phyloP scores from a whole-genome alignment of 1,284 basidiomycete species.

The Ganoderma lucidum region DNA sequence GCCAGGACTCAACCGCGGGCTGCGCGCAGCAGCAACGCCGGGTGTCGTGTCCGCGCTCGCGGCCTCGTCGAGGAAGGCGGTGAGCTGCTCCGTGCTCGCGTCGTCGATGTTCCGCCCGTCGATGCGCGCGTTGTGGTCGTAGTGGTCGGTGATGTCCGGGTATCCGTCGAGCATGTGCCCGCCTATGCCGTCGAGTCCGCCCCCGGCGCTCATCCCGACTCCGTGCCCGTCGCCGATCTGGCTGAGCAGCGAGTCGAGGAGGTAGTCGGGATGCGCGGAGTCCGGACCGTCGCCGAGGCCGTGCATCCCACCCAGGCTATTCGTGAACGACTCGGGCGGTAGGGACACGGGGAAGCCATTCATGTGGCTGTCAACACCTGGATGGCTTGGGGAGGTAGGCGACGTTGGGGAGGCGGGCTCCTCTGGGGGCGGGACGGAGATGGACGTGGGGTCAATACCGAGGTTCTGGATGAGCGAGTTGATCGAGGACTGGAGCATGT shows the following conservation, averaged over 20 bases:
- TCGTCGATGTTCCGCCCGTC: slow-evolving; percentile 41
- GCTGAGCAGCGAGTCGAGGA: slow-evolving; percentile 57
- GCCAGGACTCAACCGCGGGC: slow-evolving; percentile 18
- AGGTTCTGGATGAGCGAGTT: slow-evolving; percentile 77
- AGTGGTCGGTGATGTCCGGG: slow-evolving; percentile 44
- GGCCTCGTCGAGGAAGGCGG: slow-evolving; percentile 55
- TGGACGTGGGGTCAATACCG: slow-evolving; percentile 62
- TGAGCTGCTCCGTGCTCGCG: slow-evolving; percentile 48
- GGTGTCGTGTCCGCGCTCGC: slow-evolving; percentile 30
- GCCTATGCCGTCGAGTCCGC: slow-evolving; percentile 18
- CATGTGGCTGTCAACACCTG: slow-evolving; percentile 13
- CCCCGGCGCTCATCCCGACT: slow-evolving; percentile 15
- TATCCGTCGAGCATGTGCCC: slow-evolving; percentile 4
- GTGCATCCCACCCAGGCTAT: slow-evolving; percentile 22
- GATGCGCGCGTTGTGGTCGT: slow-evolving; percentile 41
- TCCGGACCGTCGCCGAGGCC: slow-evolving; percentile 19
- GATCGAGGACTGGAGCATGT: slow-evolving; percentile 75
- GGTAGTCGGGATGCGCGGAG: slow-evolving; percentile 47
- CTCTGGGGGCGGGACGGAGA: slow-evolving; percentile 38
- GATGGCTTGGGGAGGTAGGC: slow-evolving; percentile 9
- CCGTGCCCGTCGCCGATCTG: slow-evolving; percentile 39
- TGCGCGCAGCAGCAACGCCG: slow-evolving; percentile 24
- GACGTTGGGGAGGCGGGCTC: slow-evolving; percentile 22
- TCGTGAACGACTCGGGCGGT: slow-evolving; percentile 22
- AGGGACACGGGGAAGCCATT: slow-evolving; percentile 17